phyloP scores from a whole-genome alignment of 768 basidiomycete species.

The Lactarius evosmus region DNA sequence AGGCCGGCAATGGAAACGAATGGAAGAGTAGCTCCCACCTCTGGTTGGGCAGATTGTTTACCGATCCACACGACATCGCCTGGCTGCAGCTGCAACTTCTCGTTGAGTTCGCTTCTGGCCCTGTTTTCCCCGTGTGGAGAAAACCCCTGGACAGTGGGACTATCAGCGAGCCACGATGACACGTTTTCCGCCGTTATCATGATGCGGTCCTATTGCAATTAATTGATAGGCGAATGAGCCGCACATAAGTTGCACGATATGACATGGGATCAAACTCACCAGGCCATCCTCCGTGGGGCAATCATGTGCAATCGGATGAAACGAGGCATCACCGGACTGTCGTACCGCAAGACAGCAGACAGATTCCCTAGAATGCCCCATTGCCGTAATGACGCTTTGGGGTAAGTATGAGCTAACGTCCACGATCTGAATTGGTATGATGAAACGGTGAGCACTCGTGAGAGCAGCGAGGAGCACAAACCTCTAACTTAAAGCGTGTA shows the following conservation, averaged over 20 bases:
- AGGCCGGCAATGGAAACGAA: slow-evolving; percentile 4
- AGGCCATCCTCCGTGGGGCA: slow-evolving; percentile 34
- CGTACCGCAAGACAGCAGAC: slow-evolving; percentile 39
- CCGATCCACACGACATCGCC: slow-evolving; percentile 28
- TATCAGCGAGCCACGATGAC: slow-evolving; percentile 46
- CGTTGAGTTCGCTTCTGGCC: background rate
- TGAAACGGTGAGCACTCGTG: slow-evolving; percentile 3
- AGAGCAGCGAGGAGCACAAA: slow-evolving; percentile 36
- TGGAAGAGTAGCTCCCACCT: slow-evolving; percentile 7
- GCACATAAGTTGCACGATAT: background rate
- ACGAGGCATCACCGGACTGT: slow-evolving; percentile 30
- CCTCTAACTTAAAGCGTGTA: slow-evolving; percentile 83
- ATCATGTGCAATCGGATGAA: slow-evolving; percentile 42
- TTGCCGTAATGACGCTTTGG: slow-evolving; percentile 29
- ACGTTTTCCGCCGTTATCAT: slow-evolving; percentile 46
- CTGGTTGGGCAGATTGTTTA: slow-evolving; percentile 13
- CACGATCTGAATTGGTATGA: slow-evolving; percentile 33
- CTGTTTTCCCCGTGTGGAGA: background rate
- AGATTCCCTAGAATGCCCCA: slow-evolving; percentile 32
- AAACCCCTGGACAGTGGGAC: slow-evolving; percentile 30
- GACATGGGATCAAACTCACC: slow-evolving; percentile 32
- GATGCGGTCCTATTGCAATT: slow-evolving; percentile 45
- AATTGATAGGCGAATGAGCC: slow-evolving; percentile 4
- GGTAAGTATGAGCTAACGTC: slow-evolving; percentile 37
- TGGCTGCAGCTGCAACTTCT: slow-evolving; percentile 11